A percentile compares a stretch with the other conserved stretches of the same genome.
Conservation (phyloP, 1,284 basidiomycete genomes). For the Pseudozyma sp. region DNA sequence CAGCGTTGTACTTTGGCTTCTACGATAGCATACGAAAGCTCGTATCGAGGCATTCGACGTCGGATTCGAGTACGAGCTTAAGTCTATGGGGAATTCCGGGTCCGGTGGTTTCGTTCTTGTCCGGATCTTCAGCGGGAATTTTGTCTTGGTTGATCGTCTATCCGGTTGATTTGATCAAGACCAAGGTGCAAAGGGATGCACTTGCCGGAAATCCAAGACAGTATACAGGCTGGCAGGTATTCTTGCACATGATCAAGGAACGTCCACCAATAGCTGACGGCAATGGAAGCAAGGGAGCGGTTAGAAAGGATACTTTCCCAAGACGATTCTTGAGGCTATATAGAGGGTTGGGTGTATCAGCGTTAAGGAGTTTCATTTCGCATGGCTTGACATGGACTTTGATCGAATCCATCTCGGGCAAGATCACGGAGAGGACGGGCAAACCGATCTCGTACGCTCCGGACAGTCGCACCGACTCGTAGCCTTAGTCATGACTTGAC, state of each 20-base stretch:
- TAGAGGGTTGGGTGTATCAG: conserved; percentile 65
- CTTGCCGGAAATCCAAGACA: conserved; percentile 80
- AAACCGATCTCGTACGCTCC: conserved; percentile 25
- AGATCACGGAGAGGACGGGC: conserved; percentile 53
- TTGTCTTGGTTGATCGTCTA: conserved; percentile 66
- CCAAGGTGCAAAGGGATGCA: conserved; percentile 88
- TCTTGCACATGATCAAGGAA: conserved; percentile 81
- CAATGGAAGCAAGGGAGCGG: conserved; percentile 4
- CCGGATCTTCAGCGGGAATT: conserved; percentile 65
- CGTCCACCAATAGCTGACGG: conserved; percentile 75
- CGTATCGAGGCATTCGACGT: conserved; percentile 46
- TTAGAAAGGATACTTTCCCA: conserved; percentile 73
- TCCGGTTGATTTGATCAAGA: conserved; percentile 80
- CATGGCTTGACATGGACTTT: conserved; percentile 68
- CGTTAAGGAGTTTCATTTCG: conserved; percentile 66
- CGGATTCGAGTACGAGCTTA: conserved; percentile 25
- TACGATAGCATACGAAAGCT: conserved; percentile 64
- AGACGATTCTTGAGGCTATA: conserved; percentile 63
- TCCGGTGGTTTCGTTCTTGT: conserved; percentile 64
- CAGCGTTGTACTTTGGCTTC: conserved; percentile 66
- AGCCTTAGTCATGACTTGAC: too few species aligned
- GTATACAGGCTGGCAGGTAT: conserved; percentile 77
- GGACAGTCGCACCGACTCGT: neutral
- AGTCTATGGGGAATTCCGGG: conserved; percentile 56
- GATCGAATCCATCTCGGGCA: conserved; percentile 62